These are phyloP conservation scores for Saposhnikovia divaricata DNA, from an alignment of 129 eudicot genomes.

Conservation along the genomic window DNA sequence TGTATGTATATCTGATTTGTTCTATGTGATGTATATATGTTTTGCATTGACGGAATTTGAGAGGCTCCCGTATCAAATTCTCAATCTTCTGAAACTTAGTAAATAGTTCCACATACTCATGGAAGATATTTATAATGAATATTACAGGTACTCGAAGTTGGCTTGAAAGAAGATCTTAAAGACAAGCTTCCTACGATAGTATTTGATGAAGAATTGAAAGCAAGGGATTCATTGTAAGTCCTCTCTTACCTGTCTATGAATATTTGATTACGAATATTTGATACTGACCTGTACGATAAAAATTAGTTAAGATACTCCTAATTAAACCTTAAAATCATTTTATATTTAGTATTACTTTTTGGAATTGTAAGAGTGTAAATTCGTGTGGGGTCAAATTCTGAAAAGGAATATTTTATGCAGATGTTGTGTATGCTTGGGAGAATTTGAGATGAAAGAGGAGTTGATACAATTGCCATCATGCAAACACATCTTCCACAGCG, in stretches of 20 bases:
- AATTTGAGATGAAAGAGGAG: slow-evolving; percentile 61
- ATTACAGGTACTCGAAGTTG: slow-evolving; percentile 22
- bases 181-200: slow-evolving; percentile 31
- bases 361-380: neutral
- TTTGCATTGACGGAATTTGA: no score
- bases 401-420: slow-evolving; percentile 20
- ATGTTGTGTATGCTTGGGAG: slow-evolving; percentile 79
- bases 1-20: no score
- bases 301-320: neutral
- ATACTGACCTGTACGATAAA: neutral
- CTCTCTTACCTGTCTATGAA: neutral
- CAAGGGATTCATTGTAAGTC: slow-evolving; percentile 27
- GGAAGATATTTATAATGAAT: no score
- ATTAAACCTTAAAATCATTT: neutral
- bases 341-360: no score
- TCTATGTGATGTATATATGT: no score
- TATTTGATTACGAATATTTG: neutral
- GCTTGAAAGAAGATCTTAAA: slow-evolving; percentile 35
- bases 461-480: slow-evolving; percentile 43
- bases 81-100: neutral
- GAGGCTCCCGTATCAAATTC: no score
- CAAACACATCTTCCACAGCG: slow-evolving; percentile 59
- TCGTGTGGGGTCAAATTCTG: neutral
- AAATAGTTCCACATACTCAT: no score
- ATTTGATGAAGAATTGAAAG: slow-evolving; percentile 30